Base-by-base conservation (phyloP, 75 land plant genomes). In the Isoetes taiwanensis region DNA sequence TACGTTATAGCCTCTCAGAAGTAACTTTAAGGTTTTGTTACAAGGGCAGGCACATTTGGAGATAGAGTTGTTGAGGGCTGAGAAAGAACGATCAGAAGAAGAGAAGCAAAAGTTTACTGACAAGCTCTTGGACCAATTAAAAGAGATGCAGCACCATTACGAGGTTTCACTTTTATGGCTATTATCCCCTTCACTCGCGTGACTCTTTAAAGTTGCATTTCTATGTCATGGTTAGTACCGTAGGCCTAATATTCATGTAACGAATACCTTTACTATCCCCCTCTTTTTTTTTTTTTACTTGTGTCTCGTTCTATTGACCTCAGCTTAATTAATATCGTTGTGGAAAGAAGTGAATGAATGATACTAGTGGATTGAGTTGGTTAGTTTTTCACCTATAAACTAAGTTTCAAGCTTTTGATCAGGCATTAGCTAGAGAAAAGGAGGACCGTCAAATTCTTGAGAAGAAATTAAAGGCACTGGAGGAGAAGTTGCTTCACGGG, bases 21-120 rank as follows among this genome's bases (percentile, higher is more conserved):
- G 14, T 14, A 37, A 10, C 9, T 37, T 37, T 10, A 37, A 14
- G 14, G 39, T 9, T 37, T 37, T 10, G 39, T 14, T 14, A 6
- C 25, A 1, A 52, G 26, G 24, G 27, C 62, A 70, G 72, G 72
- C 72, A 10, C 72, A 70, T 31, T 34, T 43, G 29, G 59, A 64
- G 19, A 65, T 70, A 54, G 72, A 70, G 39, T 56, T 46, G 11
- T 63, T 70, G 67, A 63, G 59, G 41, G 72, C 72, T 48, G 72
- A 70, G 41, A 70, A 70, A 39, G 72, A 70, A 32, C 58, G 72
- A 20, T 55, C 60, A 24, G 72, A 70, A 26, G 72, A 70, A 52
- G 72, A 70, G 41, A 70, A 70, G 43, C 69, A 70, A 35, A 55
- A 39, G 1, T 34, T 70, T 30, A 57, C 67, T n/a, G 43, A 56